Percentiles rank a stretch among this genome's conserved stretches.
phyloP scores from a whole-genome alignment of 1,139 yeast species.

The Komagataea norvegica region DNA sequence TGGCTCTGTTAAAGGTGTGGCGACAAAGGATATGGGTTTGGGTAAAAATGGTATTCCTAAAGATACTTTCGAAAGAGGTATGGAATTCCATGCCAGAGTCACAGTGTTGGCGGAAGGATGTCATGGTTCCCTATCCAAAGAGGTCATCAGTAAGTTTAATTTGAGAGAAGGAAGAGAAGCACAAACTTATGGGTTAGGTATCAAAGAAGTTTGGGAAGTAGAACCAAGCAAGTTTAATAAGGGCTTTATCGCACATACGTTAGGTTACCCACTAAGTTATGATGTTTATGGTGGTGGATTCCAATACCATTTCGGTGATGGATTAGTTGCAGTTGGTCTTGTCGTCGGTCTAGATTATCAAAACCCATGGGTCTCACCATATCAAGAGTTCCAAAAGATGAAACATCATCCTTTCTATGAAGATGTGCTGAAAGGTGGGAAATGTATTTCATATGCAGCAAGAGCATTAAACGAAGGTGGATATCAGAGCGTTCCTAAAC shows the following conservation, averaged over 20 bases:
- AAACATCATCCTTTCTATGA: slow-evolving; percentile 85
- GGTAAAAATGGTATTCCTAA: slow-evolving; percentile 71
- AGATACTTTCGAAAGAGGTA: slow-evolving; percentile 82
- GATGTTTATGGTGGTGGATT: slow-evolving; percentile 94
- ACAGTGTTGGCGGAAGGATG: slow-evolving; percentile 96
- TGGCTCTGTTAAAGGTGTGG: slow-evolving; percentile 77
- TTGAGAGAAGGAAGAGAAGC: slow-evolving; percentile 63
- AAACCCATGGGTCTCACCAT: slow-evolving; percentile 93
- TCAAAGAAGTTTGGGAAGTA: slow-evolving; percentile 98
- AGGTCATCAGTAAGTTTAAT: slow-evolving; percentile 62
- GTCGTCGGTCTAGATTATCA: slow-evolving; percentile 90
- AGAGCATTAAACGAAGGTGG: slow-evolving; percentile 97
- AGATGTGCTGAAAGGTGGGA: slow-evolving; percentile 78
- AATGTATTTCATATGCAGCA: slow-evolving; percentile 90
- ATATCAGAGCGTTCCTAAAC: slow-evolving; percentile 80
- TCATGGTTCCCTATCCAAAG: slow-evolving; percentile 87
- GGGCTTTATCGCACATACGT: slow-evolving; percentile 81
- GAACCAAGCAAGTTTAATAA: slow-evolving; percentile 70
- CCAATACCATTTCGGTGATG: slow-evolving; percentile 94
- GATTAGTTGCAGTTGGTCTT: slow-evolving; percentile 81
- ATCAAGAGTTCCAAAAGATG: slow-evolving; percentile 92
- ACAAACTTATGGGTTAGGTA: slow-evolving; percentile 92
- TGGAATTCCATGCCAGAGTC: slow-evolving; percentile 89
- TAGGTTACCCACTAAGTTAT: slow-evolving; percentile 80
- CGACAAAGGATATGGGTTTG: slow-evolving; percentile 89